Evolutionary conservation across 2,329 filamentous ascomycete species (phyloP).

Genomic region (Pseudocercospora fuligena): DNA sequence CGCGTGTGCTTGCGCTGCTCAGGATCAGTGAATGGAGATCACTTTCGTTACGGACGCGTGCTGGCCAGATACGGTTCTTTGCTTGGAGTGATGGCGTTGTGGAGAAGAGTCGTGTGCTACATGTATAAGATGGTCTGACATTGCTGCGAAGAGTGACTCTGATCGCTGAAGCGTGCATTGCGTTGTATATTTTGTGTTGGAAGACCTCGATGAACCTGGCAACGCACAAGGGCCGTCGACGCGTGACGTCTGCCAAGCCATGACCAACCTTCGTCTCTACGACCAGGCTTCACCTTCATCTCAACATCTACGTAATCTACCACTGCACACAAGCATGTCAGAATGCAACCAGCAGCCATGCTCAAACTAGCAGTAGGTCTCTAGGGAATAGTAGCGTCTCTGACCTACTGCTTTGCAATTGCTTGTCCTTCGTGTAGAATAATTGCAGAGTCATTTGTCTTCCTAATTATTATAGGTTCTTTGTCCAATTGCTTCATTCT

Average conservation of each 20-base stretch:
- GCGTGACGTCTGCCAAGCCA: background rate
- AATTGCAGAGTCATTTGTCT: background rate
- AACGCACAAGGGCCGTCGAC: background rate
- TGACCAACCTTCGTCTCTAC: background rate
- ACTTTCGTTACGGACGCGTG: conserved; percentile 51
- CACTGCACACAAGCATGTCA: no score
- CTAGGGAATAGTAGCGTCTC: background rate
- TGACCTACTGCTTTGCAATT: background rate
- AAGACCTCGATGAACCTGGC: background rate
- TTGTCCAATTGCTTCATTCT: background rate
- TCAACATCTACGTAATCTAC: background rate
- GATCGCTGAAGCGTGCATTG: background rate
- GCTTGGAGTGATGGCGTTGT: conserved; percentile 23
- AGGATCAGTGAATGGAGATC: conserved; percentile 55
- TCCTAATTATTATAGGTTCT: background rate
- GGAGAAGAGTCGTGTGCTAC: conserved; percentile 28
- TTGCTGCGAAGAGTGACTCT: background rate
- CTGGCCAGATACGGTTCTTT: conserved; percentile 44
- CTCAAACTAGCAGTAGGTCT: background rate
- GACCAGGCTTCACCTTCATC: no score
- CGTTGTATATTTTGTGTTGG: background rate
- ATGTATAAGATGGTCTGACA: background rate
- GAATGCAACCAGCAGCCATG: background rate
- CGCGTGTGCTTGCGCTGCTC: conserved; percentile 51
- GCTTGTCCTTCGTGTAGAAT: no score